A percentile compares a stretch with the other conserved stretches of the same genome.
Conservation (phyloP, 495 filamentous ascomycete genomes). For the Staphylotrichum tortipilum region DNA sequence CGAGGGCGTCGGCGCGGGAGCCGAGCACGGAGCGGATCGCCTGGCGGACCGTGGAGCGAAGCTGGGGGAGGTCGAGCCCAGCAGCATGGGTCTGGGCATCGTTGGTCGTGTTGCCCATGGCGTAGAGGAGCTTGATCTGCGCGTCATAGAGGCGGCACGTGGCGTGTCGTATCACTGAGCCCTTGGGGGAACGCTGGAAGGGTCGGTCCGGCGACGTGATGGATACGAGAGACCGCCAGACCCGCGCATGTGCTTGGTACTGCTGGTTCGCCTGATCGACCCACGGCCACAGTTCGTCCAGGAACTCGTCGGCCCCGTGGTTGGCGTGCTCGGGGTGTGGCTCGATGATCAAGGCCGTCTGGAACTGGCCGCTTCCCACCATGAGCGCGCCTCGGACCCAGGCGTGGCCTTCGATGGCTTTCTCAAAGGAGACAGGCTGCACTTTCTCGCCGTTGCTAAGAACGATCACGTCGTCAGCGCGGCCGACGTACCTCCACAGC, state of each 20-base stretch:
- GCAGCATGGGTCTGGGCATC: not conserved
- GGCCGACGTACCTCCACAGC: slow-evolving; percentile 39
- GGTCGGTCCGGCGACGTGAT: not conserved
- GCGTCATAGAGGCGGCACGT: not conserved
- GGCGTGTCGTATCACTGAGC: not conserved
- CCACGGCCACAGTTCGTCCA: slow-evolving; percentile 15
- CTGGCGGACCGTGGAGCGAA: not conserved
- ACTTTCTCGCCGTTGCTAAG: slow-evolving; percentile 50
- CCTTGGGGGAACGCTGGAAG: slow-evolving; percentile 1
- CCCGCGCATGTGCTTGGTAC: not conserved
- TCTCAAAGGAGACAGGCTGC: slow-evolving; percentile 29
- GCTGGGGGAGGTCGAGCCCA: not conserved
- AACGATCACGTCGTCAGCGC: slow-evolving; percentile 48
- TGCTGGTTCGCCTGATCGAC: slow-evolving; percentile 16
- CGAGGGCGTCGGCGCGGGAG: not conserved
- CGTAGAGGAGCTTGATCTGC: slow-evolving; percentile 1
- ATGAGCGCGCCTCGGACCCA: slow-evolving; percentile 34
- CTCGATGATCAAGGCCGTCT: slow-evolving; percentile 42
- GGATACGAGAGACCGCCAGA: not conserved
- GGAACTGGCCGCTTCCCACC: slow-evolving; percentile 37
- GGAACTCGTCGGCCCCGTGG: not conserved
- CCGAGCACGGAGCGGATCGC: not conserved
- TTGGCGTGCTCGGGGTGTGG: slow-evolving; percentile 3
- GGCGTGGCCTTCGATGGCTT: slow-evolving; percentile 27
- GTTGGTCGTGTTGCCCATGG: not conserved